Evolutionary conservation across 2,329 filamentous ascomycete species (phyloP), one percentile per base, ranked within the genome.

Genomic region (Cercospora sp.): DNA sequence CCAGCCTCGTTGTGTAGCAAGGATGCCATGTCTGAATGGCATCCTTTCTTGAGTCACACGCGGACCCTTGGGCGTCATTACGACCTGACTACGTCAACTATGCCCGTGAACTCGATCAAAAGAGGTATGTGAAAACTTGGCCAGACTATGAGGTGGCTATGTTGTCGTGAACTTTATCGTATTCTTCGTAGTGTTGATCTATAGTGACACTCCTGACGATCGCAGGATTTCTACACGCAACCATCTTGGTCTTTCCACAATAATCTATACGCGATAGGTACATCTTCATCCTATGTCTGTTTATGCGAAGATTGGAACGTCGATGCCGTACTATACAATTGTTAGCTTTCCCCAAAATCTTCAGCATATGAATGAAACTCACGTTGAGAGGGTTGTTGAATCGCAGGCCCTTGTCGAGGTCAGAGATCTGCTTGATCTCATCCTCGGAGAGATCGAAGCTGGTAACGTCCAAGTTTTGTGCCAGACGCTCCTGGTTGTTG

Each of bases 351-450:
- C 23, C 23, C 23, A 4, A 26, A 26, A 26, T 12, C 4, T 13
- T 12, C 8, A 39, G 4, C 30, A 1, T 20, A 23, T 28, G 55
- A 42, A 42, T 63, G 20, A 6, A 20, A 70, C 88, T 86, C 76
- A 90, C 89, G 78, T 88, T 89, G 69, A 86, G 83, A 63, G 91
- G 91, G 81, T 93, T 88, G 82, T 94, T 94, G 82, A 94, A 93
- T 76, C 90, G 87, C 77, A 93, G 82, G 71, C 85, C 83, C 74
- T 84, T 81, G 79, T 94, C 86, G 77, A 94, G 82, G 60, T 79
- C 83, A 67, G 84, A 85, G 77, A 93, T 93, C 68, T 84, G 82
- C 70, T 90, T 82, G 66, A 95, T 81, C 68, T 94, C 92, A 45
- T 83, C 82, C 75, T 88, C 79, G 28, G 85, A 83, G 36, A 94